Evolutionary conservation across 164 flowering plant genomes (phyloP), one percentile per base, ranked within the genome.

Genomic region (Brasenia schreberi): DNA sequence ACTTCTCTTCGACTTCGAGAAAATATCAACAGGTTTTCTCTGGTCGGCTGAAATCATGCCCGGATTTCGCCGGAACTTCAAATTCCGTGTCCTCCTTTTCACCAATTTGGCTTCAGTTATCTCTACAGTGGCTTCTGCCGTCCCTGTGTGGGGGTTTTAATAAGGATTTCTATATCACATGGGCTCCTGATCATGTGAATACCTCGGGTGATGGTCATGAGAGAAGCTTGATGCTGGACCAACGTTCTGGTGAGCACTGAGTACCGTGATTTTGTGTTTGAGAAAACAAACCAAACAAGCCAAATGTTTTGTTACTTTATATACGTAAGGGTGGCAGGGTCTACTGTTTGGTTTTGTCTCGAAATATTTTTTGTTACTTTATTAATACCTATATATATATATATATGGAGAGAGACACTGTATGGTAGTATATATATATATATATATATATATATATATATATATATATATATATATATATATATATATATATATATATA

Each of bases 71-170:
- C 71, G 14, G n/a, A 11, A 67, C 12, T 23, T 65, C n/a, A 5
- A 67, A 69, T 68, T 83, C 52, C 6, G 70, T 5, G 74, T 64
- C 10, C 6, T 82, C 68, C 39, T 86, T 18, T 5, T 61, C 9
- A 7, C 64, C 17, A 67, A 42, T 66, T 49, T 72, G 33, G 7
- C 27, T 23, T 23, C 27, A 23, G 27, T 78, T 23, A 76, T 73
- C 71, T 52, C 62, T 63, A 72, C 88, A 58, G 7, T 65, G 2
- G 79, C 87, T 65, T 86, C 91, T 19, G 78, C 87, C 63, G 85
- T 92, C 60, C 89, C 95, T n/a, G 77, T 86, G 0, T 93, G 96
- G 96, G 7, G 87, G 88, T 70, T 92, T 80, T 79, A 87, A 85
- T 65, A 80, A 83, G 75, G 97, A 93, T 74, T 93, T 93, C 88